Evolutionary conservation across 1,139 yeast species (phyloP), one percentile per base, ranked within the genome.

Genomic region (Suhomyces maxii): DNA sequence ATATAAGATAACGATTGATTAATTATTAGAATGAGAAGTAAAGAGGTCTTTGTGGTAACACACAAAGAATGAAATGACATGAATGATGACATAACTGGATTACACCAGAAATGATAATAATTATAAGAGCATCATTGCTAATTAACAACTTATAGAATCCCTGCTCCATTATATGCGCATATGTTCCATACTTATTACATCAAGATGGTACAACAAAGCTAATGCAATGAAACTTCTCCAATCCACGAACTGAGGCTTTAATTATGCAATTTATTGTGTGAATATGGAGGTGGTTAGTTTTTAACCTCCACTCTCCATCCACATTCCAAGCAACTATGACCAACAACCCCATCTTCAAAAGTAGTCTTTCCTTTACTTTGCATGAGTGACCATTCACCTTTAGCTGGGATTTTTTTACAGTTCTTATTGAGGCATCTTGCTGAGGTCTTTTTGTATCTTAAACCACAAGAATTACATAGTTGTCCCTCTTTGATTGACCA

Each of bases 371-470:
- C 89, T 56, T 83, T 76, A 55, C 81, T 79, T 63, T 86, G 87
- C 96, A 91, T 90, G 33, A 89, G 73, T 13, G 89, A 80, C 89
- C 97, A 87, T 69, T 93, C 98, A 51, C 97, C 95, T 68, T 91
- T 90, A 26, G 97, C 96, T 7, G 99, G 99, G 50, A 93, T 89
- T 60, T 93, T 83, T 53, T 86, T 81, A 69, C 99, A 93, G 23
- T 69, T 64, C 7, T 76, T 67, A 58, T 88, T 86, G 44, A 87
- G 73, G 67, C 99, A 93, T 59, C 97, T 77, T 3, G 96, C 95
- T 34, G 89, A 87, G 1, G 98, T 91, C 70, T 93, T 93, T 67
- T 93, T 90, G 70, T 89, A 93, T 54, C 99, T 77, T 57, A 93
- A 75, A 1, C 99, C 99, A 69, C 99, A 93, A 1, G 97, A 89